Evolutionary conservation across 345 rosid species (phyloP).

Genomic region (Hevea brasiliensis): DNA sequence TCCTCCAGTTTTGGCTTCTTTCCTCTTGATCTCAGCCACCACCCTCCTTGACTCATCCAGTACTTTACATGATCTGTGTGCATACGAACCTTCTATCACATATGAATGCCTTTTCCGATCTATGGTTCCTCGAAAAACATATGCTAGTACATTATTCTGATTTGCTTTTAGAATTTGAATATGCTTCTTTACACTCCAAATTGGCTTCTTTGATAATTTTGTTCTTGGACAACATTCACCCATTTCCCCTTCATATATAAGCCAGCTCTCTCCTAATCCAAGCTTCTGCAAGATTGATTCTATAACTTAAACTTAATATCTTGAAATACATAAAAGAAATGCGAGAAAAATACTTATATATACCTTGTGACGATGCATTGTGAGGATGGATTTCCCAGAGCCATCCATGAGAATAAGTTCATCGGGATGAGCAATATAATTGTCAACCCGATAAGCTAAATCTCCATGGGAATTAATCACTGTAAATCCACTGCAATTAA

Average conservation of each 20-base stretch:
- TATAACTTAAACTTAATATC: too few relatives aligned
- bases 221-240: slow-evolving; percentile 10
- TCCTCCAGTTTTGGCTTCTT: slow-evolving; percentile 48
- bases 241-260: slow-evolving; percentile 60
- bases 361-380: slow-evolving; percentile 74
- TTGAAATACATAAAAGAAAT: too few relatives aligned
- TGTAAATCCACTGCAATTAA: slow-evolving; percentile 75
- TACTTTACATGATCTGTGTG: slow-evolving; percentile 63
- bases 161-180: slow-evolving; percentile 34
- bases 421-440: slow-evolving; percentile 47
- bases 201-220: slow-evolving; percentile 37
- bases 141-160: slow-evolving; percentile 39
- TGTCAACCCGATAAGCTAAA: slow-evolving; percentile 74
- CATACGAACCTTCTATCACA: slow-evolving; percentile 70
- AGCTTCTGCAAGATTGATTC: slow-evolving; percentile 35
- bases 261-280: slow-evolving; percentile 48
- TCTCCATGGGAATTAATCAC: slow-evolving; percentile 74
- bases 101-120: slow-evolving; percentile 43
- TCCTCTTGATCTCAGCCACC: slow-evolving; percentile 73
- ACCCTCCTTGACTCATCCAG: slow-evolving; percentile 47
- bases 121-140: slow-evolving; percentile 36
- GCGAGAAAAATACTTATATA: background rate
- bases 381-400: slow-evolving; percentile 64
- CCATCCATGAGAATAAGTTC: slow-evolving; percentile 79
- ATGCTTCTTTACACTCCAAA: slow-evolving; percentile 54